phyloP scores from a whole-genome alignment of 208 protist species.

The Entamoeba histolytica region DNA sequence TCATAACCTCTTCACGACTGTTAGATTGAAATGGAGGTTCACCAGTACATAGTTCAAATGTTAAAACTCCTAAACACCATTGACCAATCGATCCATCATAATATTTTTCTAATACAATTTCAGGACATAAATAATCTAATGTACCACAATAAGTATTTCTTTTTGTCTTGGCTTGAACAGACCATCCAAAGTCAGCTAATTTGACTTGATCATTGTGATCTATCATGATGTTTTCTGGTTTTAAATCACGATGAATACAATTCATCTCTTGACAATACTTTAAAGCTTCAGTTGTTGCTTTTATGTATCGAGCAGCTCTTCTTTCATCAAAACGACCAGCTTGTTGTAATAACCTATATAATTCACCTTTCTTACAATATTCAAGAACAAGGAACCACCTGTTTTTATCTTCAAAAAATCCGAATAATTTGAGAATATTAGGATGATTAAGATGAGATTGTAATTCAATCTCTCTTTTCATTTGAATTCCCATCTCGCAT shows the following conservation, averaged over 20 bases:
- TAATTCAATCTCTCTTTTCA: background rate
- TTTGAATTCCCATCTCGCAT: background rate
- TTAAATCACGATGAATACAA: constrained; percentile 30
- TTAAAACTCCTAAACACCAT: background rate
- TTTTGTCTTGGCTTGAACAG: background rate
- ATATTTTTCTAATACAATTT: constrained; percentile 14
- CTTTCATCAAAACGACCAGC: background rate
- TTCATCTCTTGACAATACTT: background rate
- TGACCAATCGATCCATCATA: no score
- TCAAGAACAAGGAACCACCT: constrained; percentile 1
- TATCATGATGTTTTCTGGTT: constrained; percentile 31
- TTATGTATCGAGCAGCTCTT: background rate
- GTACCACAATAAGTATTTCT: constrained; percentile 27
- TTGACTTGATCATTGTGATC: constrained; percentile 19
- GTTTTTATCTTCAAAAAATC: background rate
- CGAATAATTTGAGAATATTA: constrained; percentile 4
- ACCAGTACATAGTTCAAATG: background rate
- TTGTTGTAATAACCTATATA: background rate
- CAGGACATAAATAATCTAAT: constrained; percentile 28
- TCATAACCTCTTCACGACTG: no score
- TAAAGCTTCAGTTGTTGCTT: background rate
- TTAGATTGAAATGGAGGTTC: no score
- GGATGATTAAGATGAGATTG: background rate
- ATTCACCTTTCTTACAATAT: background rate
- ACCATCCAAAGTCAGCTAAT: constrained; percentile 35